phyloP scores from a whole-genome alignment of 2,329 filamentous ascomycete genomes.

The Ustilaginoidea virens region DNA sequence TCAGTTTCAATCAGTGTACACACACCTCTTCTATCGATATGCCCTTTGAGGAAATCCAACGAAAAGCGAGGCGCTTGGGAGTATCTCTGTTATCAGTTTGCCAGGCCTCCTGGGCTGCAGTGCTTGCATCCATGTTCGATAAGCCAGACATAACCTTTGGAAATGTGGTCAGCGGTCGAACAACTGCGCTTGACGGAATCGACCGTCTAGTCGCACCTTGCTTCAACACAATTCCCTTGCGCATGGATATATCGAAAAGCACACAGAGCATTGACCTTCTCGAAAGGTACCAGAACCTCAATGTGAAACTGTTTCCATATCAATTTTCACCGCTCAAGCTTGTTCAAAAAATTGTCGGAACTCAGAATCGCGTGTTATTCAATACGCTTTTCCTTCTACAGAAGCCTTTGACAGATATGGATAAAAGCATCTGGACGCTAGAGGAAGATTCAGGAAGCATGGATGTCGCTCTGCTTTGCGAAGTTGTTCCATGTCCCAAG shows the following conservation, averaged over 20 bases:
- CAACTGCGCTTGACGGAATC: conserved; percentile 46
- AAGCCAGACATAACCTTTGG: conserved; percentile 67
- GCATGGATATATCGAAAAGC: conserved; percentile 34
- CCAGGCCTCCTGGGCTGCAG: conserved; percentile 57
- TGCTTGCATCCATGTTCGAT: conserved; percentile 41
- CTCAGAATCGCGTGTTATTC: conserved; percentile 43
- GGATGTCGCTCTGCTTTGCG: conserved; percentile 65
- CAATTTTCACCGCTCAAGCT: conserved; percentile 63
- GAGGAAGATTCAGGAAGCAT: conserved; percentile 45
- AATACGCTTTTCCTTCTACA: conserved; percentile 73
- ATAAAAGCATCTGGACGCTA: conserved; percentile 38
- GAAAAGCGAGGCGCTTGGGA: conserved; percentile 33
- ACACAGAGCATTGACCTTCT: conserved; percentile 41
- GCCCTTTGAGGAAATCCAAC: conserved; percentile 30
- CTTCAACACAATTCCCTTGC: conserved; percentile 75
- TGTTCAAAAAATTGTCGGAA: conserved; percentile 41
- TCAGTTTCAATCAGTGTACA: conserved; percentile 13
- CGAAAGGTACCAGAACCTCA: conserved; percentile 43
- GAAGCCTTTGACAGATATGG: conserved; percentile 41
- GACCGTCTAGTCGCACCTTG: conserved; percentile 72
- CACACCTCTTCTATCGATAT: conserved; percentile 15
- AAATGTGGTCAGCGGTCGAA: conserved; percentile 68
- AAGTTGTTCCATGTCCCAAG: conserved; percentile 43
- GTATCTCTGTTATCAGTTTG: conserved; percentile 50
- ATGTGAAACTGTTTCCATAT: conserved; percentile 45